Conservation (phyloP, 2,329 filamentous ascomycete genomes). For the Exophiala calicioides region DNA sequence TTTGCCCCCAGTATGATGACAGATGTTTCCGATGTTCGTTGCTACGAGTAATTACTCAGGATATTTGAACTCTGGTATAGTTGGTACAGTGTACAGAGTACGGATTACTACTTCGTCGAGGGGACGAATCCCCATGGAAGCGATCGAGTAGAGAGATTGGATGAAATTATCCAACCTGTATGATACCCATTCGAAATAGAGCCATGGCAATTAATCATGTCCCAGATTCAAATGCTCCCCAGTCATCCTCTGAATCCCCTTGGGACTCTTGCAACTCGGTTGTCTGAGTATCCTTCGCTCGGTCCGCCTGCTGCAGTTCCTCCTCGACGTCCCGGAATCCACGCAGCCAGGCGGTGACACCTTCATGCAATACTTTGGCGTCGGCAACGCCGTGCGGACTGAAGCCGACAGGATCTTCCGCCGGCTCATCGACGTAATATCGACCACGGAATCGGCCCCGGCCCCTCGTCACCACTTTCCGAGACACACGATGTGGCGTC, state of each 20-base stretch:
- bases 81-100: neutral
- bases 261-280: neutral
- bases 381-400: constrained; percentile 16
- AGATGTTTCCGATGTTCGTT: neutral
- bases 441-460: constrained; percentile 32
- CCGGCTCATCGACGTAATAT: constrained; percentile 29
- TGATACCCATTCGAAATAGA: neutral
- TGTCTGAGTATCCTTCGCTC: neutral
- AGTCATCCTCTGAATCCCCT: constrained; percentile 24
- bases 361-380: constrained; percentile 35
- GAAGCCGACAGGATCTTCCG: neutral
- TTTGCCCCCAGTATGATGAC: no score
- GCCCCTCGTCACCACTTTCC: constrained; percentile 27
- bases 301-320: constrained; percentile 32
- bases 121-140: neutral
- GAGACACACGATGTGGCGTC: constrained; percentile 12
- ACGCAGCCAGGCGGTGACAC: constrained; percentile 45
- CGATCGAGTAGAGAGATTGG: neutral
- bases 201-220: constrained; percentile 12
- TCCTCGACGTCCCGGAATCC: constrained; percentile 47
- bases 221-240: constrained; percentile 30
- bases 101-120: neutral
- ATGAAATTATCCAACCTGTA: constrained; percentile 13
- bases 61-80: neutral
- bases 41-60: neutral